Base-by-base conservation (phyloP, 2,329 filamentous ascomycete species). In the Sporothrix brasiliensis region DNA sequence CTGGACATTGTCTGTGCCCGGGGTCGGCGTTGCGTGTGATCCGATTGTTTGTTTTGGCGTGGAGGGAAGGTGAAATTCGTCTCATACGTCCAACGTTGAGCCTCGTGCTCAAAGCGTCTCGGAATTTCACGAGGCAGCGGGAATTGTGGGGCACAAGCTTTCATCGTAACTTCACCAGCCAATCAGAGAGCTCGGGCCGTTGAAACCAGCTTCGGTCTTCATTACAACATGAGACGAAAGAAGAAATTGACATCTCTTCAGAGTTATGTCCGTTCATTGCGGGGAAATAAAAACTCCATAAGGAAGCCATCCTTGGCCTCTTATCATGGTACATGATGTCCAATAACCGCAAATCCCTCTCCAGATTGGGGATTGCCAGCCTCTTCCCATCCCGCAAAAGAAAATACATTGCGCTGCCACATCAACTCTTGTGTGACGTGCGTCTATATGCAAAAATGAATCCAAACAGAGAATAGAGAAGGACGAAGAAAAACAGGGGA, bases 1-100 rank as follows among this genome's bases (percentile, higher is more conserved):
- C 78, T 76, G 27, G 80, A 74, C 79, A 80, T 79, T 27, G 50
- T 67, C 27, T 44, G 66, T 34, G 34, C 34, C 7, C 7, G 19
- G 14, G 47, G 49, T 50, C 49, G 49, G 49, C 19, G 49, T 27
- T 13, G 27, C 34, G 34, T 34, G 24, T 1, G 27, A 10, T 14
- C 11, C 24, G 13, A 13, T 19, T 34, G 27, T 16, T 50, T 50
- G 49, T 50, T 54, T 30, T 7, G 7, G 11, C 39, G 39, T 41
- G 11, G 41, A 13, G 10, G 10, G 2, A 44, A 44, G 34, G 34
- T 34, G 34, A 4, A 34, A 34, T 9, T 16, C 41, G 41, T 44
- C 41, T 1, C 2, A 13, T 19, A 27, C 16, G 3, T 30, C 13
- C 13, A 13, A 14, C 4, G 11, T 11, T 4, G 16, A 39, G 47